phyloP scores from a whole-genome alignment of 192 early-diverging fungal species.

The Gryganskiella cystojenkinii region DNA sequence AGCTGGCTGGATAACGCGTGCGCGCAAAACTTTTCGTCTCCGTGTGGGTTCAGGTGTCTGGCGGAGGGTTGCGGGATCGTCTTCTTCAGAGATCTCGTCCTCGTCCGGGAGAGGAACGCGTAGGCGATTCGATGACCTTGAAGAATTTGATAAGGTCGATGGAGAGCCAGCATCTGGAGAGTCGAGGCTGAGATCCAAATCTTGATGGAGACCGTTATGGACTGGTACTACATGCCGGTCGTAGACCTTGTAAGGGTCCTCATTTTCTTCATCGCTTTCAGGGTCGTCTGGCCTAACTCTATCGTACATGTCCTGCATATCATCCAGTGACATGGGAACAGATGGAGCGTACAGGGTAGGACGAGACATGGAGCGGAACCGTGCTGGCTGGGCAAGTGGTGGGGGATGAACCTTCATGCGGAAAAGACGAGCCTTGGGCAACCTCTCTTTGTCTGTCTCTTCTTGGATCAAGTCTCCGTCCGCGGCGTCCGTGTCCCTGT shows the following conservation, averaged over 20 bases:
- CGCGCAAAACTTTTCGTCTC: background rate
- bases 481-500: background rate
- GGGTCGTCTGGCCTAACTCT: constrained; percentile 7
- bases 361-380: constrained; percentile 8
- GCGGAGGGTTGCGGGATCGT: constrained; percentile 13
- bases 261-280: constrained; percentile 9
- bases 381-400: background rate
- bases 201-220: background rate
- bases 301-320: constrained; percentile 36
- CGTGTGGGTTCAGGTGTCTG: background rate
- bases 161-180: constrained; percentile 5
- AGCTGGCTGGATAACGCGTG: constrained; percentile 12
- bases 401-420: constrained; percentile 15
- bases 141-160: constrained; percentile 11
- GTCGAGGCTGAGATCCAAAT: background rate
- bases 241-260: background rate
- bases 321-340: background rate
- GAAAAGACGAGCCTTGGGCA: constrained; percentile 25
- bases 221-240: background rate
- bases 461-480: background rate
- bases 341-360: constrained; percentile 28
- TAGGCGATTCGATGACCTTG: constrained; percentile 8
- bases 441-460: background rate
- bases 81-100: constrained; percentile 29
- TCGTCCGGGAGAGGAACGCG: constrained; percentile 15